Conservation (phyloP, 306 rosid species). For the Sophora flavescens region DNA sequence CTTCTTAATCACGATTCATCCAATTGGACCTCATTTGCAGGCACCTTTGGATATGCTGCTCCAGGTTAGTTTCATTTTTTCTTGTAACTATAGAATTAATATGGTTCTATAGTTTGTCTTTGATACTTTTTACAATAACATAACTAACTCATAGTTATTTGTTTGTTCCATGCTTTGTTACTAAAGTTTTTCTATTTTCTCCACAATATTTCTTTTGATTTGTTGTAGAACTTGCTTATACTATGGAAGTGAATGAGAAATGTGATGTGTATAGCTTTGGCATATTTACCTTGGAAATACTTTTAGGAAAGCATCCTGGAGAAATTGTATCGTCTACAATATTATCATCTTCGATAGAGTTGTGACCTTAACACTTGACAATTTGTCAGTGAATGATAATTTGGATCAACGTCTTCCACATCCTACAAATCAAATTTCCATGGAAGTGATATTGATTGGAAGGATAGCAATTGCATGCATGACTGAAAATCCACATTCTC, state of each 20-base stretch:
- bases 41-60: conserved; percentile 44
- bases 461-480: conserved; percentile 28
- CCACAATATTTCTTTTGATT: not conserved
- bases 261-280: conserved; percentile 18
- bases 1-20: conserved; percentile 29
- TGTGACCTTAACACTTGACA: not conserved
- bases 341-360: not conserved
- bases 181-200: not conserved
- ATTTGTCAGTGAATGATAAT: not conserved
- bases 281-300: conserved; percentile 35
- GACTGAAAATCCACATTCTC: not conserved
- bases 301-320: conserved; percentile 30
- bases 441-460: not conserved
- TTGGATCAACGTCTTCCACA: conserved; percentile 23
- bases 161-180: not conserved
- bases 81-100: not conserved
- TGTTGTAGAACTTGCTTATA: not conserved
- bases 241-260: no score
- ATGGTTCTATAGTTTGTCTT: not conserved
- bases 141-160: not conserved
- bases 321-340: not conserved
- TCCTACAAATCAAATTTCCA: not conserved
- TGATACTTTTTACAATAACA: not conserved
- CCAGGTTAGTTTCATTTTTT: conserved; percentile 23
- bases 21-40: conserved; percentile 35